Evolutionary conservation across 306 rosid genomes (phyloP).

Genomic region (Dryas drummondii): DNA sequence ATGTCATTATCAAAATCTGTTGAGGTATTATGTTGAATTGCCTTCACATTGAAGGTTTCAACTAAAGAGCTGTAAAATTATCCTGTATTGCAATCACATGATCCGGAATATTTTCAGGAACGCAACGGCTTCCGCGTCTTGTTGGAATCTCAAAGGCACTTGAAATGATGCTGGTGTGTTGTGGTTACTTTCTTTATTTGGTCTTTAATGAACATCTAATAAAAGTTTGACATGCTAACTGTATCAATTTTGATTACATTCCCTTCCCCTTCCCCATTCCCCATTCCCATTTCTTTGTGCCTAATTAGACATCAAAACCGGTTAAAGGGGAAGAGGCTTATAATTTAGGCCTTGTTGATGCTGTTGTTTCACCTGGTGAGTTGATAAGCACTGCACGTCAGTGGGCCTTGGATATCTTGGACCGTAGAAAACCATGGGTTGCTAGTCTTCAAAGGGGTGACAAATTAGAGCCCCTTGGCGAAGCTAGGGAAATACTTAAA

Average conservation of each 20-base stretch:
- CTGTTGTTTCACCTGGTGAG: conserved; percentile 59
- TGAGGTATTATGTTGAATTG: not conserved
- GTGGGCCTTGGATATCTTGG: conserved; percentile 83
- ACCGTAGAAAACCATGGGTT: conserved; percentile 73
- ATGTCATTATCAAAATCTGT: not conserved
- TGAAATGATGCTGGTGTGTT: conserved; percentile 89
- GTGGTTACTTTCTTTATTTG: conserved; percentile 8
- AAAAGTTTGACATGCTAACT: conserved; percentile 2
- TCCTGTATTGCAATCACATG: conserved; percentile 23
- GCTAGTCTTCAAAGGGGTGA: conserved; percentile 78
- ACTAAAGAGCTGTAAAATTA: not conserved
- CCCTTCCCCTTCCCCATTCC: not conserved
- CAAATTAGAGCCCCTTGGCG: conserved; percentile 87
- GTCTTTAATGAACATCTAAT: not conserved
- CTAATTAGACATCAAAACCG: conserved; percentile 70
- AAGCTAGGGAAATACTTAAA: conserved; percentile 83
- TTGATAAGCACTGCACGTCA: conserved; percentile 72
- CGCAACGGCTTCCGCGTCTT: conserved; percentile 98
- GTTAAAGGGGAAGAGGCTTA: conserved; percentile 82
- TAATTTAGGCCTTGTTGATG: conserved; percentile 86
- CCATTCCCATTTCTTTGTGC: not conserved
- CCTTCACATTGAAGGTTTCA: not conserved
- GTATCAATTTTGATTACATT: conserved; percentile 21
- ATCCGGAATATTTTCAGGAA: conserved; percentile 58
- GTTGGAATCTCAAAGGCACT: conserved; percentile 91